Evolutionary conservation across 805 yeast genomes (phyloP), one percentile per base, ranked within the genome.

Genomic region (Martiniozyma abietophila): DNA sequence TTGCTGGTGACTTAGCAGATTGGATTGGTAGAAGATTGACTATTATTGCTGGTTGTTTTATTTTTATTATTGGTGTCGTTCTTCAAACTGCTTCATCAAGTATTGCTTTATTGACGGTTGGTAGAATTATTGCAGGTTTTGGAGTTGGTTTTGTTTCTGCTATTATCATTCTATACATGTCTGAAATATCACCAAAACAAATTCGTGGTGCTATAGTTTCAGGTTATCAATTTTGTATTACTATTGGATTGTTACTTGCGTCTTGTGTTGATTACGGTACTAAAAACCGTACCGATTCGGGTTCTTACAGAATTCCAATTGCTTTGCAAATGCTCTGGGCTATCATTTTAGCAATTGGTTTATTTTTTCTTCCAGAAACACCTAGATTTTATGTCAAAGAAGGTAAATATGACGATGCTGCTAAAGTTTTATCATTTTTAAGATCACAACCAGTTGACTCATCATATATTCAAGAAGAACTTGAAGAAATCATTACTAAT

Each of bases 141-240:
- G 81, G 81, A 36, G 83, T 82, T 39, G 94, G 94, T 46, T 72
- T 74, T 39, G 65, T 80, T 29, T 74, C 86, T 25, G 84, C 85
- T 27, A 65, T 78, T 41, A 80, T 79, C 19, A 88, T 92, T 31
- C 60, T 82, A 54, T 80, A 80, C 54, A 77, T 78, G 62, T 79
- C 86, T 20, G 83, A 81, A 54, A 77, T 81, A 22, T 71, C 84
- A 15, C 92, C 89, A 18, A 75, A 69, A 48, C 75, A 80, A 68
- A 71, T 80, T 33, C 67, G 92, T 60, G 92, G 92, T 45, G 73
- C 84, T 15, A 64, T 80, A 41, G 84, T 80, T 28, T 74, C 80
- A 36, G 67, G 79, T 32, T 82, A 79, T 56, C 94, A 81, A 54
- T 54, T 55, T 43, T 52, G 53, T 41, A 67, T 71, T 46, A 79